Percentiles rank a stretch among this genome's conserved stretches.
These are phyloP conservation scores for Hymenoscyphus albidus DNA, from an alignment of 2,329 filamentous ascomycete species.

Conservation along the genomic window DNA sequence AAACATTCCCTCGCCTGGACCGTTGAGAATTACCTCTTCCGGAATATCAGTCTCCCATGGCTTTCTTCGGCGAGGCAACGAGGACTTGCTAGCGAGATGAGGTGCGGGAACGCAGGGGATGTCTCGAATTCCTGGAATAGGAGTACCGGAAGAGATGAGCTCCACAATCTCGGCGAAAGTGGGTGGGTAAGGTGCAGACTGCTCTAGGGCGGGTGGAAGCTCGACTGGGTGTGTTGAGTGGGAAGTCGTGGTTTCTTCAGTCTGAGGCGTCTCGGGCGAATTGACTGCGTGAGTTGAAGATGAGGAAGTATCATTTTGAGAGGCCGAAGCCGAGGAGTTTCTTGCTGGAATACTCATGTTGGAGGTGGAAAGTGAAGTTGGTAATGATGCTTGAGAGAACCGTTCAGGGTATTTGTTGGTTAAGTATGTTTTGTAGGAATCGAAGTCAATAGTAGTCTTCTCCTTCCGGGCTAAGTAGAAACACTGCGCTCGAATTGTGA, in stretches of 20 bases:
- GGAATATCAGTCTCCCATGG: constrained; percentile 72
- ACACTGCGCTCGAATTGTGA: constrained; percentile 63
- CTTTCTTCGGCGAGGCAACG: constrained; percentile 45
- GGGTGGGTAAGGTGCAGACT: constrained; percentile 66
- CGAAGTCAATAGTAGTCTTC: constrained; percentile 57
- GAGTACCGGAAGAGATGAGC: constrained; percentile 75
- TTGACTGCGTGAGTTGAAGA: neutral
- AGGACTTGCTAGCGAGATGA: constrained; percentile 48
- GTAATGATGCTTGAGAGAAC: neutral
- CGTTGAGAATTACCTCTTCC: constrained; percentile 25
- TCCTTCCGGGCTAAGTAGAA: constrained; percentile 59
- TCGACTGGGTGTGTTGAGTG: constrained; percentile 4
- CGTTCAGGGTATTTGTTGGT: constrained; percentile 14
- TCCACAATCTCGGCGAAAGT: constrained; percentile 83
- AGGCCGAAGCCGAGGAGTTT: constrained; percentile 8
- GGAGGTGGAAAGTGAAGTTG: constrained; percentile 11
- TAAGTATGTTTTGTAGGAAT: constrained; percentile 63
- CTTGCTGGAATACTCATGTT: constrained; percentile 2
- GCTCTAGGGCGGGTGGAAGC: constrained; percentile 7
- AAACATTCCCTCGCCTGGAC: constrained; percentile 36
- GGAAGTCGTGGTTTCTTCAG: neutral
- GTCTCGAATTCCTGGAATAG: constrained; percentile 81
- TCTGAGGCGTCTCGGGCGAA: neutral
- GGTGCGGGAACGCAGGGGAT: constrained; percentile 77
- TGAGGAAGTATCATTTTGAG: neutral